phyloP scores from a whole-genome alignment of 2,329 filamentous ascomycete species.

The Colletotrichum paranaense region DNA sequence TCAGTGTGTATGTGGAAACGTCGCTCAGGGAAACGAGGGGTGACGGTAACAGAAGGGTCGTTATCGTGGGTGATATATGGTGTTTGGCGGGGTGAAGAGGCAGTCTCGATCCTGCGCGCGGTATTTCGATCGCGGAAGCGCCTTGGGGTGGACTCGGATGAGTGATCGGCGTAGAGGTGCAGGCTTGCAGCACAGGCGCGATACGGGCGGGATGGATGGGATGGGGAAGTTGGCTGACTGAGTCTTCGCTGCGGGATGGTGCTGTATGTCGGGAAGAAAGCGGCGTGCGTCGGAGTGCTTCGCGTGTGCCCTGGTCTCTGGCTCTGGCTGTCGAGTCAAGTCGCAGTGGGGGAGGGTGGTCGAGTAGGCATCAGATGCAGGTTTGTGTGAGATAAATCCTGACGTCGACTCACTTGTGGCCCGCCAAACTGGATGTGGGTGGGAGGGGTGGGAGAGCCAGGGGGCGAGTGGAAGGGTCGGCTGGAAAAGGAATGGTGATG shows the following conservation, averaged over 20 bases:
- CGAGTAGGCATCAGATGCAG: slow-evolving; percentile 13
- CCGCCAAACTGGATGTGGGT: slow-evolving; percentile 27
- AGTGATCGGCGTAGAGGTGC: background rate
- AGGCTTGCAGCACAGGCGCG: background rate
- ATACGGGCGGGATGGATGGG: slow-evolving; percentile 5
- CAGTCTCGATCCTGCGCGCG: slow-evolving; percentile 20
- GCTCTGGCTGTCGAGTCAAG: background rate
- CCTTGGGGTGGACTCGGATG: slow-evolving; percentile 8
- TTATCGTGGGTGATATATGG: slow-evolving; percentile 21
- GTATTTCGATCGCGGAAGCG: slow-evolving; percentile 24
- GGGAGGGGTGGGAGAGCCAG: slow-evolving; percentile 1
- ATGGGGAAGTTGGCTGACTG: background rate
- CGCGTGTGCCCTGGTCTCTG: slow-evolving; percentile 6
- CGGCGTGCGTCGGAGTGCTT: slow-evolving; percentile 13
- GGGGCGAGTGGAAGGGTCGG: background rate
- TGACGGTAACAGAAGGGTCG: background rate
- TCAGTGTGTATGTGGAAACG: background rate
- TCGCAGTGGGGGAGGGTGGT: slow-evolving; percentile 1
- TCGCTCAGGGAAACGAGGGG: background rate
- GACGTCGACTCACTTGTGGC: slow-evolving; percentile 30
- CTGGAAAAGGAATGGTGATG: slow-evolving; percentile 19
- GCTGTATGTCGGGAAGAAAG: slow-evolving; percentile 2
- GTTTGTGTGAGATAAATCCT: slow-evolving; percentile 23
- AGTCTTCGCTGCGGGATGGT: background rate
- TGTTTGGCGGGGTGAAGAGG: background rate